Base-by-base conservation (phyloP, 352 stramenopile species). In the Phytophthora constricta region DNA sequence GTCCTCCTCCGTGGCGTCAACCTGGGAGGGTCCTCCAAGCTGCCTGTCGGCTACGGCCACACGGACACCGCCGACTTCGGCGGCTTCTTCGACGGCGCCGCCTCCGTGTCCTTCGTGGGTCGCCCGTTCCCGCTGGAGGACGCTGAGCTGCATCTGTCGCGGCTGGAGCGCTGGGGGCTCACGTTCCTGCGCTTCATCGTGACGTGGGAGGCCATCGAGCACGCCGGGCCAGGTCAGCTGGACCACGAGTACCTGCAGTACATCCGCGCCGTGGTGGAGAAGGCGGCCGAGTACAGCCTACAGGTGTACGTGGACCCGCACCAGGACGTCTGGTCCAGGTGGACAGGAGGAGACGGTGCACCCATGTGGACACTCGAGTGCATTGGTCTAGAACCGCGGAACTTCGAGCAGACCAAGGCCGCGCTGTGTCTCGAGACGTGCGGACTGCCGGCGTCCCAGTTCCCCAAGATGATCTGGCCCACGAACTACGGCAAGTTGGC, bases 381-480 rank as follows among this genome's bases (percentile, higher is more conserved):
- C 28, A 67, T 93, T 2, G 91, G 90, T 8, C 81, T 97, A 9
- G 76, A 96, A 46, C 82, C 90, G 17, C 66, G 80, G 14, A 56
- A 92, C 57, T 94, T 97, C 50, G 76, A 82, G 34, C 53, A 57
- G 0, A 96, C 87, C 22, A 89, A 89, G 41, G 76, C 88, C 3
- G 89, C 90, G 14, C 42, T 94, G 14, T 92, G 83, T 51, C 64
- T 92, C 17, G 84, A 92, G 59, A 93, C 82, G 23, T 74, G 62
- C n/a, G 77, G 76, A 5, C 14, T 62, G 3, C 63, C 42, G 10
- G 67, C 71, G 26, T 76, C 43, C 19, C 52, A 80, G 48, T 92
- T 89, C 56, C 89, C 89, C 20, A 95, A 93, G 68, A 97, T 97
- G 91, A 90, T 96, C 59, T 97, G 91, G 91, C 87, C 84, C 17